A percentile compares a stretch with the other conserved stretches of the same genome.
phyloP scores from a whole-genome alignment of 1,139 yeast species.

The Geotrichum restrictum region DNA sequence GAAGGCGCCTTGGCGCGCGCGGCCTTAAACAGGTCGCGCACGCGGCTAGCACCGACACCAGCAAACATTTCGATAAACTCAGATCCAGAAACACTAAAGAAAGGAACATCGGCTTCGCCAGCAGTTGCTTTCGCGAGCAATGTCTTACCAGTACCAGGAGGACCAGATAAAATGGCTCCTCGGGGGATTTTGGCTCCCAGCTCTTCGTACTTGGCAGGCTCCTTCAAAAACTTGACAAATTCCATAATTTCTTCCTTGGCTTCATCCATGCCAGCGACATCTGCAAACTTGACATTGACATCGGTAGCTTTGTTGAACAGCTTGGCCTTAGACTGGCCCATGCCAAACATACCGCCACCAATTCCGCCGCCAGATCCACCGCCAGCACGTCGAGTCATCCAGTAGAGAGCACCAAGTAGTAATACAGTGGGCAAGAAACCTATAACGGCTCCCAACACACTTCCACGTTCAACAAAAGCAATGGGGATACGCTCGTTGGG shows the following conservation, averaged over 20 bases:
- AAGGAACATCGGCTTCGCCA: slow-evolving; percentile 97
- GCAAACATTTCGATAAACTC: slow-evolving; percentile 98
- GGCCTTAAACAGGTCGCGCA: slow-evolving; percentile 85
- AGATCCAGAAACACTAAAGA: slow-evolving; percentile 92
- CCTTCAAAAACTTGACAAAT: slow-evolving; percentile 85
- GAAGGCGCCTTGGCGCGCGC: slow-evolving; percentile 93
- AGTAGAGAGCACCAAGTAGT: slow-evolving; percentile 77
- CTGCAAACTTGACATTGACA: slow-evolving; percentile 79
- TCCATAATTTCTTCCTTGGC: slow-evolving; percentile 99
- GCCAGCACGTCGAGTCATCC: slow-evolving; percentile 45
- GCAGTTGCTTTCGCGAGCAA: slow-evolving; percentile 97
- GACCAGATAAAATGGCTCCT: slow-evolving; percentile 95
- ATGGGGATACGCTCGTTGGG: slow-evolving; percentile 73
- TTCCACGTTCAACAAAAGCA: slow-evolving; percentile 67
- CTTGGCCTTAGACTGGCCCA: slow-evolving; percentile 87
- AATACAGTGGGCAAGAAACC: slow-evolving; percentile 82
- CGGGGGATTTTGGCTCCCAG: slow-evolving; percentile 96
- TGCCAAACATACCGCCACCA: slow-evolving; percentile 47
- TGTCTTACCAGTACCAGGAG: slow-evolving; percentile 99
- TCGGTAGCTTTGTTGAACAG: slow-evolving; percentile 89
- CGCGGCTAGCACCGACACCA: slow-evolving; percentile 98
- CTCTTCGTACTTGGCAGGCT: slow-evolving; percentile 83
- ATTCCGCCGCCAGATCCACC: slow-evolving; percentile 54
- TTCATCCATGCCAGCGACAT: slow-evolving; percentile 96
- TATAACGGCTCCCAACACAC: slow-evolving; percentile 56